Conservation (phyloP, 331 rosid genomes). For the Prunus yedoensis region DNA sequence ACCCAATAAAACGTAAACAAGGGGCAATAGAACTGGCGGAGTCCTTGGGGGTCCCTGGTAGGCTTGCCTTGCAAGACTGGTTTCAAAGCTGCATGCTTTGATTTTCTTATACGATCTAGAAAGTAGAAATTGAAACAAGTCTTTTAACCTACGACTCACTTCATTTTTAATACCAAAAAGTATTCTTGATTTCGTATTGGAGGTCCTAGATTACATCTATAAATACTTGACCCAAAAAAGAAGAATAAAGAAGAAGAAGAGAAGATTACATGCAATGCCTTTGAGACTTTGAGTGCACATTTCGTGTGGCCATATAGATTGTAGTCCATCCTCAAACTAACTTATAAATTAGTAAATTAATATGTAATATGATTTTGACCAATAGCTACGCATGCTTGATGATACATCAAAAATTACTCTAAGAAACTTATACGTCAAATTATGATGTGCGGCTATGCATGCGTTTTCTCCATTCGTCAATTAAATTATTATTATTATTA, state of each 20-base stretch:
- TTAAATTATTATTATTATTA: too few relatives aligned
- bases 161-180: too few relatives aligned
- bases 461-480: too few relatives aligned
- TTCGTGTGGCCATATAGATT: background rate
- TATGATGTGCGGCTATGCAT: too few relatives aligned
- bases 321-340: background rate
- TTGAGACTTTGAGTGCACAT: background rate
- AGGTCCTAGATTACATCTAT: too few relatives aligned
- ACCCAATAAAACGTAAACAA: slow-evolving; percentile 12
- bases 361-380: background rate
- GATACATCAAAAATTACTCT: background rate
- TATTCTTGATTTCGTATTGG: too few relatives aligned
- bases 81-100: slow-evolving; percentile 3
- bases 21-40: background rate
- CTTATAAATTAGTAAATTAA: background rate
- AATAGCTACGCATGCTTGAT: too few relatives aligned
- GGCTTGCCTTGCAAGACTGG: slow-evolving; percentile 23
- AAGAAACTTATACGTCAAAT: background rate
- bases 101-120: background rate
- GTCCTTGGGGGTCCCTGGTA: background rate
- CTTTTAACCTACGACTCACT: too few relatives aligned
- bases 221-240: too few relatives aligned
- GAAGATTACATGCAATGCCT: background rate
- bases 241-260: too few relatives aligned
- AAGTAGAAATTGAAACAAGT: too few relatives aligned